These are phyloP conservation scores for Ogataea ganodermae DNA, from an alignment of 805 yeast species.

Conservation along the genomic window DNA sequence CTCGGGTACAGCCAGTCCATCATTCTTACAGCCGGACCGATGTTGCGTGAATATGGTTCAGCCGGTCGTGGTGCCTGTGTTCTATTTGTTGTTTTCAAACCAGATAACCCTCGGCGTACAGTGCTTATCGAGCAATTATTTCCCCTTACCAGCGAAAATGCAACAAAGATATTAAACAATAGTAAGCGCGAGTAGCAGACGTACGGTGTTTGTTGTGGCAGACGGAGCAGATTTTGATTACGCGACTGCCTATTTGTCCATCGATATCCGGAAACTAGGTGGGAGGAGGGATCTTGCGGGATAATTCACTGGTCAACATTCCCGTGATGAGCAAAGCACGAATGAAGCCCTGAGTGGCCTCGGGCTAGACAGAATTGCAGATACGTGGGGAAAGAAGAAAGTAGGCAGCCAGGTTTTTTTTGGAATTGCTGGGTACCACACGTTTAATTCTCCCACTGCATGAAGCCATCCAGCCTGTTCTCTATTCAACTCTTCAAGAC, in stretches of 20 bases:
- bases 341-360: neutral
- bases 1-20: conserved; percentile 2
- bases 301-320: neutral
- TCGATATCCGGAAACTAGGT: conserved; percentile 3
- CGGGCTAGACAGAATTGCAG: neutral
- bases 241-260: conserved; percentile 8
- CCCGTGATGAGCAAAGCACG: neutral
- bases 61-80: neutral
- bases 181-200: conserved; percentile 1
- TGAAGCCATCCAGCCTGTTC: neutral
- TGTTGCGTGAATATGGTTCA: neutral
- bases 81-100: neutral
- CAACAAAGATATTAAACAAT: neutral
- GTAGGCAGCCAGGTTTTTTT: too few species aligned
- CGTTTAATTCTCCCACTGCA: too few species aligned
- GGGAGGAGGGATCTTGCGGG: conserved; percentile 4
- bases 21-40: conserved; percentile 3
- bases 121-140: conserved; percentile 4
- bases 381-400: too few species aligned
- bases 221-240: conserved; percentile 1
- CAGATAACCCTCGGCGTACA: conserved; percentile 6
- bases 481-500: neutral
- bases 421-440: too few species aligned
- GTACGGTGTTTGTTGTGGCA: conserved; percentile 1
- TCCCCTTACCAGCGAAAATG: conserved; percentile 2